Evolutionary conservation across 73 alveolate genomes (phyloP).

Genomic region (Symbiodinium pilosum): DNA sequence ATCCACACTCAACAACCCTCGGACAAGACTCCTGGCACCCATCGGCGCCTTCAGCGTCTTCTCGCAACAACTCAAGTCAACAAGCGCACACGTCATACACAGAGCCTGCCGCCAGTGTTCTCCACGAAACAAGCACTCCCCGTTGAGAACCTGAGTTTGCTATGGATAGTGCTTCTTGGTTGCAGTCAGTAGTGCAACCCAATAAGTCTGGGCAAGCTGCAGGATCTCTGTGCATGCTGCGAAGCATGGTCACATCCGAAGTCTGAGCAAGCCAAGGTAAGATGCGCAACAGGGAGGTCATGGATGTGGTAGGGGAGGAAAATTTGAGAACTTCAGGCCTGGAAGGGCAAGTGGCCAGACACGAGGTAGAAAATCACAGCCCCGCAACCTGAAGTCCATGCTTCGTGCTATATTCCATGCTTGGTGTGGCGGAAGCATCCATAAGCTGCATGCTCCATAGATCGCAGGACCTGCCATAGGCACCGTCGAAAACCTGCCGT

Average conservation of each 20-base stretch:
- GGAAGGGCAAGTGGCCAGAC: conserved; percentile 86
- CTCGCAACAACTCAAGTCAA: no score
- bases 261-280: no score
- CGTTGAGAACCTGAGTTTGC: conserved; percentile 28
- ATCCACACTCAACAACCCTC: conserved; percentile 46
- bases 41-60: conserved; percentile 38
- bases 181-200: background rate
- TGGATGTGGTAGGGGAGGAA: background rate
- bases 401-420: background rate
- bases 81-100: background rate
- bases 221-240: conserved; percentile 80
- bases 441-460: conserved; percentile 2
- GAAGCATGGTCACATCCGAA: conserved; percentile 87
- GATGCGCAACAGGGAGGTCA: background rate
- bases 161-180: background rate
- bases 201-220: background rate
- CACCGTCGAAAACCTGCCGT: conserved; percentile 34
- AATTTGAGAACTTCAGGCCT: background rate
- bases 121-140: conserved; percentile 87
- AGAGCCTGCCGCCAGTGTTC: conserved; percentile 87
- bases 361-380: conserved; percentile 52
- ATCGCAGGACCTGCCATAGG: conserved; percentile 60
- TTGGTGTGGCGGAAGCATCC: background rate
- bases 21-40: conserved; percentile 66
- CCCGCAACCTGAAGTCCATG: conserved; percentile 26